Conservation (phyloP, 169 alveolate species). For the Eimeria praecox region DNA sequence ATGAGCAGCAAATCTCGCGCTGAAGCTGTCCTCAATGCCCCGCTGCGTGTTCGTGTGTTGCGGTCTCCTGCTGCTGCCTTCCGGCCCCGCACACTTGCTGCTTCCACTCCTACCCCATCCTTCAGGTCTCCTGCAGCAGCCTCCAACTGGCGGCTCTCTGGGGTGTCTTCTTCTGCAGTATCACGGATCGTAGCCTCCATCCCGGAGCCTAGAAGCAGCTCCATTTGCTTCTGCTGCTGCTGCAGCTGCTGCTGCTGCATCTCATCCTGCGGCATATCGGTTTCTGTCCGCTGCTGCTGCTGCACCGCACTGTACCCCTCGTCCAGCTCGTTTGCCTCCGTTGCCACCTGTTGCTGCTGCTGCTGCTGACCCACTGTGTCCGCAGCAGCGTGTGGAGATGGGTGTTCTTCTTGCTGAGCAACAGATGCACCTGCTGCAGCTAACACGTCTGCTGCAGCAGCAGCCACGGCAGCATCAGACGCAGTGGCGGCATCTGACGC, state of each 20-base stretch:
- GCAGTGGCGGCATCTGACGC: constrained; percentile 45
- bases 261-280: constrained; percentile 33
- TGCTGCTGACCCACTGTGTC: neutral
- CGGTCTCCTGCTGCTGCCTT: constrained; percentile 64
- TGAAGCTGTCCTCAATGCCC: constrained; percentile 47
- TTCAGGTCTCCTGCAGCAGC: neutral
- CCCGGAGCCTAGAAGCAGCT: constrained; percentile 21
- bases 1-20: constrained; percentile 59
- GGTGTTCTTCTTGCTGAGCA: constrained; percentile 23
- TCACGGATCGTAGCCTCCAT: neutral
- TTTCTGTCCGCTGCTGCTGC: constrained; percentile 45
- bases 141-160: constrained; percentile 15
- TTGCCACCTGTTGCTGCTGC: neutral
- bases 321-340: constrained; percentile 7
- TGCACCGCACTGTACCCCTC: constrained; percentile 53
- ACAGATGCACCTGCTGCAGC: constrained; percentile 29
- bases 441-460: constrained; percentile 47
- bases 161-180: constrained; percentile 4
- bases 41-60: constrained; percentile 67
- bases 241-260: constrained; percentile 54
- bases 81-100: constrained; percentile 13
- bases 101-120: constrained; percentile 40
- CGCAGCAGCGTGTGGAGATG: neutral
- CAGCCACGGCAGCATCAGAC: neutral
- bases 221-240: constrained; percentile 51